phyloP scores from a whole-genome alignment of 1,284 basidiomycete species.

The Schizopora paradoxa region DNA sequence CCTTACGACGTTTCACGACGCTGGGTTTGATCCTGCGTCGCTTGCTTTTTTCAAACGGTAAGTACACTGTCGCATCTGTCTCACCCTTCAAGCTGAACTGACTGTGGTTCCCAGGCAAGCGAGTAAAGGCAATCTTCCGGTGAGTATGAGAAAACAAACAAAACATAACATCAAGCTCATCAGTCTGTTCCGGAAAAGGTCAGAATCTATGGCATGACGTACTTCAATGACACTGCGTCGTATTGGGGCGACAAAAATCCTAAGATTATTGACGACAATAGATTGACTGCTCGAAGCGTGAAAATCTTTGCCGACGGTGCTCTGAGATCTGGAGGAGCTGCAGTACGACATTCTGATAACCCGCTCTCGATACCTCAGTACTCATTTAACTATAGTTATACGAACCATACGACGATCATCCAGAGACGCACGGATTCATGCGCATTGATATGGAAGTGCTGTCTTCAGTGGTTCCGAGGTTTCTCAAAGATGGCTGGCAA shows the following conservation, averaged over 20 bases:
- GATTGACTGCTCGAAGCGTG: constrained; percentile 71
- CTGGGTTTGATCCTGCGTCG: constrained; percentile 64
- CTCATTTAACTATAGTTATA: constrained; percentile 41
- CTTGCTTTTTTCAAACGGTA: constrained; percentile 72
- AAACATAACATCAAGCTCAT: background rate
- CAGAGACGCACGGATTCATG: constrained; percentile 73
- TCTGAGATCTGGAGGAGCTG: constrained; percentile 84
- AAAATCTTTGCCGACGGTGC: constrained; percentile 92
- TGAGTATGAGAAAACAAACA: too few relatives aligned
- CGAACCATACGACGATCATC: constrained; percentile 80
- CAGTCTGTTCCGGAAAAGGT: constrained; percentile 35
- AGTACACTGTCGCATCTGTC: constrained; percentile 14
- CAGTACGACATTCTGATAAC: constrained; percentile 46
- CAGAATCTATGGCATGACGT: constrained; percentile 69
- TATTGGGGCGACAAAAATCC: constrained; percentile 72
- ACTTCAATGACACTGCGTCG: constrained; percentile 60
- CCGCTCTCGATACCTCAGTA: background rate
- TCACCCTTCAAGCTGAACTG: constrained; percentile 10
- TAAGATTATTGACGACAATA: constrained; percentile 53
- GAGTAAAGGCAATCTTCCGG: constrained; percentile 53
- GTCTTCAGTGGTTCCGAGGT: constrained; percentile 58
- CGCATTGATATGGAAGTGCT: constrained; percentile 62
- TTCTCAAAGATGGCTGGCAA: constrained; percentile 75
- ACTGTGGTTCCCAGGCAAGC: constrained; percentile 45
- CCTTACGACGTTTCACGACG: constrained; percentile 81